These are phyloP conservation scores for Aspergillus diversus DNA, from an alignment of 495 filamentous ascomycete genomes.

Conservation along the genomic window DNA sequence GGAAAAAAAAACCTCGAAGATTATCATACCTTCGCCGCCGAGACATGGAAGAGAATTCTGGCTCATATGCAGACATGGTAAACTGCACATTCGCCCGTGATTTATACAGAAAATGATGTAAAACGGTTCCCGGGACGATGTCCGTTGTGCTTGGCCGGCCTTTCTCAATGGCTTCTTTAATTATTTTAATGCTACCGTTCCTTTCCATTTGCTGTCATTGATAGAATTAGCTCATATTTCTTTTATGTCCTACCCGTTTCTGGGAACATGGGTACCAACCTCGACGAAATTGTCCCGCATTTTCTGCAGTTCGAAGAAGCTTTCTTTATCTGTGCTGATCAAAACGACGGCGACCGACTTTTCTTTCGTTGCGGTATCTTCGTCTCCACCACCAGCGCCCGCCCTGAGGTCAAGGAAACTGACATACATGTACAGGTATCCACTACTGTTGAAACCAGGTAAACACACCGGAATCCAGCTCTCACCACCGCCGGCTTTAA, in stretches of 20 bases:
- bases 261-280: constrained; percentile 35
- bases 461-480: constrained; percentile 98
- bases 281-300: constrained; percentile 83
- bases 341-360: constrained; percentile 89
- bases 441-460: constrained; percentile 94
- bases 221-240: constrained; percentile 1
- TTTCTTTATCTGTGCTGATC: constrained; percentile 89
- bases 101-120: constrained; percentile 95
- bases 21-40: constrained; percentile 62
- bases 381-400: constrained; percentile 30
- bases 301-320: constrained; percentile 83
- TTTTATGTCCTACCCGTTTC: background rate
- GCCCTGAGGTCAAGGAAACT: constrained; percentile 71
- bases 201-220: constrained; percentile 63
- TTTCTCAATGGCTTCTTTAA: constrained; percentile 69
- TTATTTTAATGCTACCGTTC: constrained; percentile 72
- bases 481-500: constrained; percentile 88
- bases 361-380: constrained; percentile 53
- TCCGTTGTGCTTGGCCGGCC: constrained; percentile 72
- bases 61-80: constrained; percentile 80
- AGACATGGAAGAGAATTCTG: constrained; percentile 66
- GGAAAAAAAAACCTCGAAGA: background rate
- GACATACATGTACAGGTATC: constrained; percentile 99
- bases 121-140: constrained; percentile 75
- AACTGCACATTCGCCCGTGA: constrained; percentile 93